Evolutionary conservation across 345 rosid genomes (phyloP).

Genomic region (Crucihimalaya himalaica): DNA sequence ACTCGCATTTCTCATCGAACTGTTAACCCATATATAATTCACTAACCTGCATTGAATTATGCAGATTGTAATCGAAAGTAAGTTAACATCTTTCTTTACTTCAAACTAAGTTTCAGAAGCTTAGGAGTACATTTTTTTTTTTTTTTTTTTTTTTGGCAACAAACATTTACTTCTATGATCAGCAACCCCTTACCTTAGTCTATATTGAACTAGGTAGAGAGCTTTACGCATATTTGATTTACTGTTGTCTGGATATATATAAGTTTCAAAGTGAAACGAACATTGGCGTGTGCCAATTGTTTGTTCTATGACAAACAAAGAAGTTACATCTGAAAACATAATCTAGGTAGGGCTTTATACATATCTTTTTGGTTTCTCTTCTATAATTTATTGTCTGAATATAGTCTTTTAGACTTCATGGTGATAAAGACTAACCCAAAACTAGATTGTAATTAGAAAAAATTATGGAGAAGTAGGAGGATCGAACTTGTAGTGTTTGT

Average conservation of each 20-base stretch:
- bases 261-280: constrained; percentile 1
- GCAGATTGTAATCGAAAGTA: neutral
- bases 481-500: constrained; percentile 90
- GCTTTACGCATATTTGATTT: constrained; percentile 9
- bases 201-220: constrained; percentile 33
- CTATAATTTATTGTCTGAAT: constrained; percentile 23
- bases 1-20: too few species aligned
- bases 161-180: neutral
- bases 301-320: constrained; percentile 15
- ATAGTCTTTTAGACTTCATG: constrained; percentile 31
- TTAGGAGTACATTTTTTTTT: neutral
- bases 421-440: constrained; percentile 35
- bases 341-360: constrained; percentile 29
- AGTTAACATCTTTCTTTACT: neutral
- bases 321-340: constrained; percentile 24
- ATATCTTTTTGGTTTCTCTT: constrained; percentile 7
- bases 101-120: constrained; percentile 11
- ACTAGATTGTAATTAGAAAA: constrained; percentile 15
- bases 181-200: constrained; percentile 8
- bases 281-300: constrained; percentile 7
- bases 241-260: constrained; percentile 1
- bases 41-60: neutral
- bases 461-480: constrained; percentile 42
- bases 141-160: too few species aligned
- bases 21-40: constrained; percentile 1